A percentile compares a stretch with the other conserved stretches of the same genome.
Evolutionary conservation across 169 alveolate species (phyloP).

Genomic region (Plasmodium sp.): DNA sequence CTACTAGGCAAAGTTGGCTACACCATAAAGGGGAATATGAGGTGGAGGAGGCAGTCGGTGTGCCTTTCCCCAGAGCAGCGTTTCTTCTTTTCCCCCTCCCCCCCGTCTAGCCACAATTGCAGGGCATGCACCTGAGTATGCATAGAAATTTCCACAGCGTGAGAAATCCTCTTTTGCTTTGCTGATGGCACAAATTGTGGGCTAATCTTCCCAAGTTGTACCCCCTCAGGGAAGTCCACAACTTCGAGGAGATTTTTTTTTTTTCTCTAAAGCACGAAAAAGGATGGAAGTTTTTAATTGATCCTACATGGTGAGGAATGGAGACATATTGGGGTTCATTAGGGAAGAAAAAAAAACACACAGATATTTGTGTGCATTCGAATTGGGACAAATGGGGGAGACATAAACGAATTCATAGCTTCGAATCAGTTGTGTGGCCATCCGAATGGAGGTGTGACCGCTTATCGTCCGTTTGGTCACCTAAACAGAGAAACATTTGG

Average conservation of each 20-base stretch:
- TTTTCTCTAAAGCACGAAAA: not conserved
- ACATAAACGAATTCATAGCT: not conserved
- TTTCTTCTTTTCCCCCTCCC: too few species aligned
- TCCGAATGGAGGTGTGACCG: not conserved
- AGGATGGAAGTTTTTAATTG: not conserved
- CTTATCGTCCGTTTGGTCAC: not conserved
- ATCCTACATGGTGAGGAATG: not conserved
- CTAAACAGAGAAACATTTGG: too few species aligned
- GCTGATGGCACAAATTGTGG: not conserved
- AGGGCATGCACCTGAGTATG: not conserved
- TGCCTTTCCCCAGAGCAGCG: not conserved
- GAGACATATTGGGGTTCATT: not conserved
- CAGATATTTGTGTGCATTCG: not conserved
- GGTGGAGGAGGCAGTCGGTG: not conserved
- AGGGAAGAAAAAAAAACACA: not conserved
- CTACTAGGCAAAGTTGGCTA: not conserved
- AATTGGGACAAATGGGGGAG: not conserved
- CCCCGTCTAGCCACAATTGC: not conserved
- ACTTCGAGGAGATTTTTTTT: not conserved
- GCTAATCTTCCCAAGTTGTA: not conserved
- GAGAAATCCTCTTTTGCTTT: not conserved
- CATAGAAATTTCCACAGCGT: not conserved
- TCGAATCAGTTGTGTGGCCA: not conserved
- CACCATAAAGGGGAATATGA: not conserved
- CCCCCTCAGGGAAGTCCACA: not conserved